These are phyloP conservation scores for Dichomitus squalens DNA, from an alignment of 1,284 basidiomycete genomes.

Conservation along the genomic window DNA sequence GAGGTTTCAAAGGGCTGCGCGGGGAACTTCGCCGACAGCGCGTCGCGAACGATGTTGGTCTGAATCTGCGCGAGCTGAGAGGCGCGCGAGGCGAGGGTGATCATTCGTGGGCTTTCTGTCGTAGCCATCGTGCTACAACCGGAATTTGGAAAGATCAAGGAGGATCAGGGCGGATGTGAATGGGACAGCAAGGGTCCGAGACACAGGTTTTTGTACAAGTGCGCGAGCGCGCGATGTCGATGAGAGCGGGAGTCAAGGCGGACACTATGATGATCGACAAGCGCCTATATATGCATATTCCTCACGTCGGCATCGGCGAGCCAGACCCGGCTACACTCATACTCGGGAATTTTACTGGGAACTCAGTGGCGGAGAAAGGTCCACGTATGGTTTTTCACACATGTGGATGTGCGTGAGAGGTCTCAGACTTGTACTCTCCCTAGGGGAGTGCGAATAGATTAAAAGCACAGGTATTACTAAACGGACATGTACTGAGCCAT, in stretches of 20 bases:
- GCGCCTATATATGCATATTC: background rate
- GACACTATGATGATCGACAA: background rate
- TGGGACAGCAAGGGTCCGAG: too few species aligned
- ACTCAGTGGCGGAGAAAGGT: too few species aligned
- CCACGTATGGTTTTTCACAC: constrained; percentile 12
- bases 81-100: constrained; percentile 81
- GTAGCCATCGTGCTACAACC: background rate
- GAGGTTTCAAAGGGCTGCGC: constrained; percentile 63
- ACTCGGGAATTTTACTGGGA: background rate
- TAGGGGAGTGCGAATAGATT: background rate
- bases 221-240: background rate
- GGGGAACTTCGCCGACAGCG: constrained; percentile 53
- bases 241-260: background rate
- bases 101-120: background rate
- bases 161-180: background rate
- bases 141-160: background rate
- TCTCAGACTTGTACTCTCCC: background rate
- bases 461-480: constrained; percentile 18
- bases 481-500: constrained; percentile 79
- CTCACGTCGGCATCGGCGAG: background rate
- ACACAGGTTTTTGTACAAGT: background rate
- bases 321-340: background rate
- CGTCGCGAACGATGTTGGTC: constrained; percentile 73
- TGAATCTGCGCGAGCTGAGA: constrained; percentile 89
- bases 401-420: constrained; percentile 4